Evolutionary conservation across 768 basidiomycete species (phyloP).

Genomic region (Boletus huronensis): DNA sequence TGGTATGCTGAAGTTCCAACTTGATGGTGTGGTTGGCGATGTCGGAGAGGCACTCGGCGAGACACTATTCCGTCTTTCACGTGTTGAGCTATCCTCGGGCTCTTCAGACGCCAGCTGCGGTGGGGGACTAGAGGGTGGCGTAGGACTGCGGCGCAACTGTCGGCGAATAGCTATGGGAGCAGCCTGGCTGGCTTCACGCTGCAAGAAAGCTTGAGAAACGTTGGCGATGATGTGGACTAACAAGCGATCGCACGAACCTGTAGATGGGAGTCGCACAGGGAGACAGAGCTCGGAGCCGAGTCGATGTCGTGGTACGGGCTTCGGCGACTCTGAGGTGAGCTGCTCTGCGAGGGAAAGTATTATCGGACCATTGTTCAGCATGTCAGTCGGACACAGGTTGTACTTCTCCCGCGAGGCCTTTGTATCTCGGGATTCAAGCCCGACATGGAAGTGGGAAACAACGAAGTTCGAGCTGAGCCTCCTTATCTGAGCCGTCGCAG

Average conservation of each 20-base stretch:
- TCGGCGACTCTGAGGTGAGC: slow-evolving; percentile 18
- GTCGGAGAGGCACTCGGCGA: slow-evolving; percentile 22
- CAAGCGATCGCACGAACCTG: slow-evolving; percentile 39
- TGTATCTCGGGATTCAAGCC: background rate
- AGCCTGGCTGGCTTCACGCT: slow-evolving; percentile 61
- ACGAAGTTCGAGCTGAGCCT: background rate
- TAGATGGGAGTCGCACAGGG: slow-evolving; percentile 65
- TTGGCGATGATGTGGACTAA: slow-evolving; percentile 18
- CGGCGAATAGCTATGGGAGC: slow-evolving; percentile 57
- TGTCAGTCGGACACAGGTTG: slow-evolving; percentile 19
- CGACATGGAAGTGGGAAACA: slow-evolving; percentile 16
- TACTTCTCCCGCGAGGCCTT: background rate
- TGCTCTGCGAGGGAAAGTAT: slow-evolving; percentile 29
- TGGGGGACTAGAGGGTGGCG: slow-evolving; percentile 31
- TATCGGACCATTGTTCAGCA: slow-evolving; percentile 52
- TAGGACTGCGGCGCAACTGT: slow-evolving; percentile 48
- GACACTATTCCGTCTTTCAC: slow-evolving; percentile 12
- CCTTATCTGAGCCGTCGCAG: slow-evolving; percentile 1
- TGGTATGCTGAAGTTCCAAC: slow-evolving; percentile 15
- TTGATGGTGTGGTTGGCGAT: slow-evolving; percentile 16
- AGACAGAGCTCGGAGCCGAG: slow-evolving; percentile 54
- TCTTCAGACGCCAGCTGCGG: slow-evolving; percentile 19
- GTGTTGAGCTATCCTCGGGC: slow-evolving; percentile 9
- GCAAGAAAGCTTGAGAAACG: slow-evolving; percentile 53
- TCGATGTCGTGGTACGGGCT: slow-evolving; percentile 37